phyloP scores from a whole-genome alignment of 306 rosid species.

The Vigna mungo region DNA sequence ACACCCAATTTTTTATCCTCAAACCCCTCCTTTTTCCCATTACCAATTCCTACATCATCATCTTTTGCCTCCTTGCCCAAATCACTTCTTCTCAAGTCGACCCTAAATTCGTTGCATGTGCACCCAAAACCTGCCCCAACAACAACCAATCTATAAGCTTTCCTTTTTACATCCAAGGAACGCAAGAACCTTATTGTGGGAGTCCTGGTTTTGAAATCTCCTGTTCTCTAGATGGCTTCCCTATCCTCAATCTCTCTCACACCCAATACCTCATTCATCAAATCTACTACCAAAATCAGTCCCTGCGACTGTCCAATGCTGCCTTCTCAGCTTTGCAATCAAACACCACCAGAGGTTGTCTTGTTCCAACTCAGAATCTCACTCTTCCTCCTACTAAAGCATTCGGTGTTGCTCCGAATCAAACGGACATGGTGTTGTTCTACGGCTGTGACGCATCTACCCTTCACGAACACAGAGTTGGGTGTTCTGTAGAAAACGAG shows the following conservation, averaged over 20 bases:
- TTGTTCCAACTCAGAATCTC: conserved; percentile 24
- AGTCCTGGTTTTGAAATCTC: conserved; percentile 60
- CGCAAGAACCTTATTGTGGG: conserved; percentile 55
- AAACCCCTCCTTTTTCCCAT: conserved; percentile 4
- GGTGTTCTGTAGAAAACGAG: conserved; percentile 35
- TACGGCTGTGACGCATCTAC: conserved; percentile 41
- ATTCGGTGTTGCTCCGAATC: conserved; percentile 8
- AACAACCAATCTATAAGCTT: conserved; percentile 46
- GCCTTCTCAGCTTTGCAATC: conserved; percentile 33
- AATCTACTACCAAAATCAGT: conserved; percentile 48
- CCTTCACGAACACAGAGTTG: conserved; percentile 17
- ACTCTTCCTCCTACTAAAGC: not conserved
- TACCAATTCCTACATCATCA: conserved; percentile 23
- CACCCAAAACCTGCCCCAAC: conserved; percentile 47
- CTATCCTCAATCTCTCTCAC: conserved; percentile 47
- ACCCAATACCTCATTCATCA: conserved; percentile 30
- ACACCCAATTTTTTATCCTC: not conserved
- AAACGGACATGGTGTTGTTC: conserved; percentile 34
- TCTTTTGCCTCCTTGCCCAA: not conserved
- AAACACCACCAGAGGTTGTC: conserved; percentile 17
- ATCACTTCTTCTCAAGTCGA: conserved; percentile 28
- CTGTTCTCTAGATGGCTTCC: conserved; percentile 45
- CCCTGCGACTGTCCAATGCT: conserved; percentile 52
- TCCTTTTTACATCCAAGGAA: conserved; percentile 55
- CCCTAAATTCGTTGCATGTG: conserved; percentile 46